Evolutionary conservation across 2,329 filamentous ascomycete species (phyloP), one percentile per base, ranked within the genome.

Genomic region (Orbilia quercus): DNA sequence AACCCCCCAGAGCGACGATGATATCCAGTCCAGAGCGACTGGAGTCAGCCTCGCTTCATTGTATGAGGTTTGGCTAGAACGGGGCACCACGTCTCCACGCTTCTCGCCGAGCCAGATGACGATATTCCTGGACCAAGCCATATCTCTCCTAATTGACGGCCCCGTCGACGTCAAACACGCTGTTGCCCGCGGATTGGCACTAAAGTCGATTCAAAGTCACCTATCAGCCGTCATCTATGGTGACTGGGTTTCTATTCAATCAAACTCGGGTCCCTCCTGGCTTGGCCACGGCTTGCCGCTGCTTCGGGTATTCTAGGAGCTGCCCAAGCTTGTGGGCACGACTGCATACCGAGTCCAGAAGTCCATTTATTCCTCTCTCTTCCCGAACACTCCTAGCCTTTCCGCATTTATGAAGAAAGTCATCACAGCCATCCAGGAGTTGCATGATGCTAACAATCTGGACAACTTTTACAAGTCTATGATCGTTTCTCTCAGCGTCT

Each of bases 211-310:
- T 4, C 48, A 36, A 6, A 16, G 23, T n/a, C 34, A 23, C 14
- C 12, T 65, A 25, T 7, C 23, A 14, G 9, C 28, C 12, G 28
- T 65, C 16, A 45, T 53, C 42, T 7, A 55, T 20, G n/a, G n/a
- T 23, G 38, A 65, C 7, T 65, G 60, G 60, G 50, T 65, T 5
- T 40, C 31, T 16, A 55, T 36, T 1, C 40, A 65, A 2, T 53
- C 36, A 3, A 47, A 38, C 28, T 54, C 36, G 16, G 60, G 55
- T 16, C 22, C 14, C 38, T 55, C 60, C 9, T 65, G 48, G 48
- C 36, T 22, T 5, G 25, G 40, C 31, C 60, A 65, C 31, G 50
- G 18, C 12, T 14, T 65, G 11, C 60, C 48, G 22, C 38, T 65
- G 16, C 38, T 65, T 14, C 38, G 28, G 25, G 22, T 65, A 6